Percentiles rank a stretch among this genome's conserved stretches.
phyloP scores from a whole-genome alignment of 768 basidiomycete genomes.

The Pleurotus tuoliensis region DNA sequence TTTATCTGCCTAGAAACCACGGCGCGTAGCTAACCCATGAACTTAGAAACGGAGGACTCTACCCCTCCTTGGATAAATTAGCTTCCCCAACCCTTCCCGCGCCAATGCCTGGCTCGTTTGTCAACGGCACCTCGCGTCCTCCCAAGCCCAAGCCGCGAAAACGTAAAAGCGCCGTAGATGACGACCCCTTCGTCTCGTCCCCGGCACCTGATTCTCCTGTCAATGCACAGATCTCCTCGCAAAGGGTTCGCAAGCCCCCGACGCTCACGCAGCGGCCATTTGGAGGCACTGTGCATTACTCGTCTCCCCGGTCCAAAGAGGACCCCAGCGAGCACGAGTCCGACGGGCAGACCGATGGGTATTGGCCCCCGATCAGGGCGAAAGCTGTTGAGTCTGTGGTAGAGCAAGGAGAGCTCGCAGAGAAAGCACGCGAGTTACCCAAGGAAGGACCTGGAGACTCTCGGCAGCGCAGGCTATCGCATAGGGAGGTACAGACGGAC shows the following conservation, averaged over 20 bases:
- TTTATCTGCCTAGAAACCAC: too few relatives aligned
- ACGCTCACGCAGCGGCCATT: constrained; percentile 4
- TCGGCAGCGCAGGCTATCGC: background rate
- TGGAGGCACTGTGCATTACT: background rate
- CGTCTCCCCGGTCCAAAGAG: background rate
- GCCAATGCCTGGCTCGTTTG: background rate
- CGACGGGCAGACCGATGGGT: background rate
- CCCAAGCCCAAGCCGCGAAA: background rate
- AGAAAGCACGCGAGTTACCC: background rate
- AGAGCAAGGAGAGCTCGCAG: background rate
- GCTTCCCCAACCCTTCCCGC: background rate
- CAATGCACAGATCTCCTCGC: background rate
- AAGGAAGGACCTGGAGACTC: background rate
- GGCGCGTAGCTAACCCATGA: too few relatives aligned
- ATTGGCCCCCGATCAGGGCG: background rate
- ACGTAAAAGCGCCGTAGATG: background rate
- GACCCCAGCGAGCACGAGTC: background rate
- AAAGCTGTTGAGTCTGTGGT: background rate
- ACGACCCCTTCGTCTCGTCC: background rate
- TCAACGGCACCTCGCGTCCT: background rate
- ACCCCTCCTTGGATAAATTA: background rate
- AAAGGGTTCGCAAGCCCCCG: constrained; percentile 1
- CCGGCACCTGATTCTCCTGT: background rate
- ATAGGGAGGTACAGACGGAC: background rate
- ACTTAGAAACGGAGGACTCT: background rate